Conservation (phyloP, 1,284 basidiomycete species). For the Fomes fomentarius region DNA sequence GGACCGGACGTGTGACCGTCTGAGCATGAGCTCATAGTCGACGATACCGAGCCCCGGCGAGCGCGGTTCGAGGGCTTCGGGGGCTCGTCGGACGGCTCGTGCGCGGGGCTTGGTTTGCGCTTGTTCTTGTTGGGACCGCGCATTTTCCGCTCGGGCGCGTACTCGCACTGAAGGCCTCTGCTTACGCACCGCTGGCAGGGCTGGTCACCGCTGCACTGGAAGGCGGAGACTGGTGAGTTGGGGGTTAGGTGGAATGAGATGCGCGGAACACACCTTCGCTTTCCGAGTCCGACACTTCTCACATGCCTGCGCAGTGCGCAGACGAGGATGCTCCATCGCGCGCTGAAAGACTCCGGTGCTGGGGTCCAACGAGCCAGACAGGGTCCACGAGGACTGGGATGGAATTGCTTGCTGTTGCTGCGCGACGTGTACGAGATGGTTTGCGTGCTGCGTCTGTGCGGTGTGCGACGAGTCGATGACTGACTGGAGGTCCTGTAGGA, state of each 20-base stretch:
- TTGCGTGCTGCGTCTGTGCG: conserved; percentile 13
- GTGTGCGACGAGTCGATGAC: conserved; percentile 23
- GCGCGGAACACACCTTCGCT: conserved; percentile 39
- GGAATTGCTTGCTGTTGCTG: neutral
- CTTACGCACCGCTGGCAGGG: conserved; percentile 41
- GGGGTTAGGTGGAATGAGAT: neutral
- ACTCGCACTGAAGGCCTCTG: conserved; percentile 42
- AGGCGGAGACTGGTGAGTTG: neutral
- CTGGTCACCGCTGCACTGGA: conserved; percentile 44
- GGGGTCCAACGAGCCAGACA: conserved; percentile 61
- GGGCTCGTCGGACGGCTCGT: neutral
- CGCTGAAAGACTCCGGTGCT: conserved; percentile 62
- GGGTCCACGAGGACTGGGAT: conserved; percentile 34
- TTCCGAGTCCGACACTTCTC: conserved; percentile 48
- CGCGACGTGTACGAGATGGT: neutral
- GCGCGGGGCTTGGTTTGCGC: conserved; percentile 8
- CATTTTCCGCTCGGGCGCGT: conserved; percentile 61
- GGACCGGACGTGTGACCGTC: conserved; percentile 8
- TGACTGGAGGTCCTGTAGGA: conserved; percentile 14
- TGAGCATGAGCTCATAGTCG: conserved; percentile 22
- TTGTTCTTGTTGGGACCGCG: conserved; percentile 63
- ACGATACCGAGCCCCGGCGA: conserved; percentile 19
- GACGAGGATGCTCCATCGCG: conserved; percentile 58
- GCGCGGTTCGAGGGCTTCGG: neutral
- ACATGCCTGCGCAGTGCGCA: conserved; percentile 48